Evolutionary conservation across 2,329 filamentous ascomycete species (phyloP).

Genomic region (Blumeriella jaapii): DNA sequence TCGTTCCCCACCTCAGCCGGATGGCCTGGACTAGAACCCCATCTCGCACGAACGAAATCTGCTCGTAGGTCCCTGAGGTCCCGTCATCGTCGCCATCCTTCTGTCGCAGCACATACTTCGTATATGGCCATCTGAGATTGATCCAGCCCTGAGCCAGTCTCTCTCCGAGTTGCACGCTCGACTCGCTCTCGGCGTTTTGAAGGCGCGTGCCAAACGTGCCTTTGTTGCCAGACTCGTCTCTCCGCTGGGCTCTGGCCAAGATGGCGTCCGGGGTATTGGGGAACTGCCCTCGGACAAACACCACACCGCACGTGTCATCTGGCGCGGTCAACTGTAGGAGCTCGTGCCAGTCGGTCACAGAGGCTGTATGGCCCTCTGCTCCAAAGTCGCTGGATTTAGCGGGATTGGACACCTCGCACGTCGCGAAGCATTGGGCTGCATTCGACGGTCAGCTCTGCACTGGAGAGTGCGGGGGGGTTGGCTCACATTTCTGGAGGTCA

Average conservation of each 20-base stretch:
- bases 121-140: slow-evolving; percentile 18
- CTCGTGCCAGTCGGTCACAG: slow-evolving; percentile 15
- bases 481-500: slow-evolving; percentile 11
- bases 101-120: slow-evolving; percentile 10
- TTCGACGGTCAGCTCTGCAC: not conserved
- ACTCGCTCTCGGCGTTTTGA: slow-evolving; percentile 3
- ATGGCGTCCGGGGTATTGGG: slow-evolving; percentile 14
- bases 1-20: slow-evolving; percentile 13
- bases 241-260: slow-evolving; percentile 13
- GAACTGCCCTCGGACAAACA: slow-evolving; percentile 13
- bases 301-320: slow-evolving; percentile 13
- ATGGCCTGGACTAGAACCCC: slow-evolving; percentile 12
- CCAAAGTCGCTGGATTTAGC: slow-evolving; percentile 17
- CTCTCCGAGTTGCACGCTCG: slow-evolving; percentile 12
- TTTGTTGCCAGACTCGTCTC: slow-evolving; percentile 13
- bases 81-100: slow-evolving; percentile 4
- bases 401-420: slow-evolving; percentile 8
- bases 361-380: slow-evolving; percentile 14
- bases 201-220: slow-evolving; percentile 12
- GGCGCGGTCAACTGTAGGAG: slow-evolving; percentile 17
- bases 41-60: slow-evolving; percentile 15
- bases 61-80: slow-evolving; percentile 9
- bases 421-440: slow-evolving; percentile 14
- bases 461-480: too few species aligned
- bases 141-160: slow-evolving; percentile 12